Percentiles rank a stretch among this genome's conserved stretches.
Evolutionary conservation across 148 eudicot species (phyloP).

Genomic region (Diospyros kaki): DNA sequence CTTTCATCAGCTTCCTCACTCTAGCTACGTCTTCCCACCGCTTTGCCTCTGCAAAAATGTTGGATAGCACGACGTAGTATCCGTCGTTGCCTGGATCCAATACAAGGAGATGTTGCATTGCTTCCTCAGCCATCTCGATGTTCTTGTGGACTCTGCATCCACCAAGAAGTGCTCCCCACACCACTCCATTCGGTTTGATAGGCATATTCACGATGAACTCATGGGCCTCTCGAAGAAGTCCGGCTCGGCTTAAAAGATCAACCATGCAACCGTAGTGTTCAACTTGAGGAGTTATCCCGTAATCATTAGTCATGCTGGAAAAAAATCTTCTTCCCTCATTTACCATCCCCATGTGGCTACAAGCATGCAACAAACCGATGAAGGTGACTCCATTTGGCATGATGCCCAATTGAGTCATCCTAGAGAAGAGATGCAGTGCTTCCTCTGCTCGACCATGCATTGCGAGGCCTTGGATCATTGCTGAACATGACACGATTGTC

Average conservation of each 20-base stretch:
- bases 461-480: constrained; percentile 21
- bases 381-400: constrained; percentile 20
- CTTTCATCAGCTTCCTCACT: constrained; percentile 21
- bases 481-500: constrained; percentile 20
- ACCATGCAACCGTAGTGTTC: constrained; percentile 26
- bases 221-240: constrained; percentile 15
- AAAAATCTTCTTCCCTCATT: constrained; percentile 11
- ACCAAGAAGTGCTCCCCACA: constrained; percentile 21
- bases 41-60: constrained; percentile 18
- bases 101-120: constrained; percentile 11
- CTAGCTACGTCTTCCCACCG: constrained; percentile 20
- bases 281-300: constrained; percentile 14
- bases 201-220: constrained; percentile 18
- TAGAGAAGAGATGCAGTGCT: constrained; percentile 12
- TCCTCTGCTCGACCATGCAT: constrained; percentile 19
- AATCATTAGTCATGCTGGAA: constrained; percentile 18
- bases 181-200: constrained; percentile 17
- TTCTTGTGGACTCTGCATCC: constrained; percentile 22
- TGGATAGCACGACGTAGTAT: constrained; percentile 18
- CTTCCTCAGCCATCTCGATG: constrained; percentile 16
- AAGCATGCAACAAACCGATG: constrained; percentile 17
- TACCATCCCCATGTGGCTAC: constrained; percentile 23
- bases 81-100: constrained; percentile 19
- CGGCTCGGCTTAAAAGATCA: constrained; percentile 20
- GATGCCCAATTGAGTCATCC: constrained; percentile 12